Conservation (phyloP, 2,329 filamentous ascomycete species). For the Pseudocercospora macadamiae region DNA sequence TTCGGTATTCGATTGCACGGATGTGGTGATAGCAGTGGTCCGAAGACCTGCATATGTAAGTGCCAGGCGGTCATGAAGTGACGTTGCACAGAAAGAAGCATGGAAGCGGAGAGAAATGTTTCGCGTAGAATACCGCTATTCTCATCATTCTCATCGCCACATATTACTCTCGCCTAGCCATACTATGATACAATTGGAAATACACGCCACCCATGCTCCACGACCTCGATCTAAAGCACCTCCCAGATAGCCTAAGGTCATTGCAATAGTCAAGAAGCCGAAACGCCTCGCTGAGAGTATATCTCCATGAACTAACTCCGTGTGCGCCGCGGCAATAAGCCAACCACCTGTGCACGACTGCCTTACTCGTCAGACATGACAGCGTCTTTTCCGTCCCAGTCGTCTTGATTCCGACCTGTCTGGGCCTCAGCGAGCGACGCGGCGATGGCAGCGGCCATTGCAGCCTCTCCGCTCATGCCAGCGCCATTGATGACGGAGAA, state of each 20-base stretch:
- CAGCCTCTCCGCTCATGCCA: constrained; percentile 5
- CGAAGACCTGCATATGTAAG: not conserved
- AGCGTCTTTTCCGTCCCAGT: constrained; percentile 5
- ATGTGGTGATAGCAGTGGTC: too few species aligned
- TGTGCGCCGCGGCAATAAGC: not conserved
- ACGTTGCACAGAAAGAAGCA: not conserved
- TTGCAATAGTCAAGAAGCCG: not conserved
- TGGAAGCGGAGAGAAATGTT: not conserved
- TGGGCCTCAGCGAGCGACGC: constrained; percentile 1
- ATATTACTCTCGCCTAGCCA: not conserved
- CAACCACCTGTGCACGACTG: not conserved
- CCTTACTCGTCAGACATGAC: constrained; percentile 20
- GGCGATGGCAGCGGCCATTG: constrained; percentile 5
- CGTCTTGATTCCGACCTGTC: not conserved
- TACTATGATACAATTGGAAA: not conserved
- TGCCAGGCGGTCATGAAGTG: not conserved
- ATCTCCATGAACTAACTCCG: too few species aligned
- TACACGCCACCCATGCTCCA: not conserved
- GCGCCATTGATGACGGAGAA: constrained; percentile 3
- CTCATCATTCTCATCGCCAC: not conserved
- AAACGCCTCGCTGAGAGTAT: not conserved
- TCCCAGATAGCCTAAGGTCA: not conserved
- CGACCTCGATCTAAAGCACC: not conserved
- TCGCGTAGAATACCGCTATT: not conserved
- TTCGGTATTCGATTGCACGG: too few species aligned